Evolutionary conservation across 164 flowering plant species (phyloP), one percentile per base, ranked within the genome.

Genomic region (Vitis rotundifolia): DNA sequence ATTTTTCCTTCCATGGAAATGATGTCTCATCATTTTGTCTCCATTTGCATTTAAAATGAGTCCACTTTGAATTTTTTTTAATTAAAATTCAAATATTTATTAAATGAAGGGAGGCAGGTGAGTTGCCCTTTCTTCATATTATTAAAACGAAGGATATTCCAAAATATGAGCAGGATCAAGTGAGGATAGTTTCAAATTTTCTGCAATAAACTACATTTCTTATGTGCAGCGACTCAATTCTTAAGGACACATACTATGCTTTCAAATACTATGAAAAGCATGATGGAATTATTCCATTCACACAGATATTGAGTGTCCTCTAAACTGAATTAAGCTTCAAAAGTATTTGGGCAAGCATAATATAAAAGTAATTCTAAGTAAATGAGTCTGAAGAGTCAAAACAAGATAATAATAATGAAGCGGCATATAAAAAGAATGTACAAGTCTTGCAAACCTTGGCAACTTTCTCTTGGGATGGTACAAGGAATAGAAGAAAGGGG

Each of bases 401-500:
- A 29, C 49, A 29, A 59, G 2, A 22, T 14, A 49, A 49, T 4
- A 7, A 22, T 6, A 15, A 52, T 15, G 13, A 62, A 19, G 9
- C 8, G 11, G 9, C 50, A 49, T 37, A 19, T 11, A 13, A 26
- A 13, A 59, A 49, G 47, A 8, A 72, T 26, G 14, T n/a, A n/a
- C n/a, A n/a, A n/a, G n/a, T n/a, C n/a, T 13, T 13, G 66, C 85
- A 56, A 72, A 94, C 99, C 98, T 89, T 67, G 12, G 65, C 63
- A 47, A 97, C 92, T 76, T 79, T 83, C 49, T 86, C 91, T 71
- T 81, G 85, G 22, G 88, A 79, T 49, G 95, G 87, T 12, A 90
- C 98, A 52, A 95, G 84, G 76, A 75, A 88, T 69, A 95, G 75
- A 67, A 93, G 86, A 58, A 85, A 93, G 6, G 99, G 98, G 63